These are phyloP conservation scores for Populus tomentosa DNA, from an alignment of 441 rosid genomes.

Conservation along the genomic window DNA sequence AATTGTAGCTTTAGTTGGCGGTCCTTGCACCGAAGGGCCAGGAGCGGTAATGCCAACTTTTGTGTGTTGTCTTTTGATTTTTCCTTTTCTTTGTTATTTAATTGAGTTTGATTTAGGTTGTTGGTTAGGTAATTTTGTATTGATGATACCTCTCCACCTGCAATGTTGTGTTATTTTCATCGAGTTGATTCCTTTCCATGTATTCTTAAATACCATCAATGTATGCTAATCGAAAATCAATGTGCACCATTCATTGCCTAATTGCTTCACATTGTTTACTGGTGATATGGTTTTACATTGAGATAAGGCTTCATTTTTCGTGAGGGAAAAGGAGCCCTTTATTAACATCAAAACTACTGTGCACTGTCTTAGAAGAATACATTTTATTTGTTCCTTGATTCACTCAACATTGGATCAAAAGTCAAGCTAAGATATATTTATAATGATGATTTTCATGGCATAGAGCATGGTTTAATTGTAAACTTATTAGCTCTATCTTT, in stretches of 20 bases:
- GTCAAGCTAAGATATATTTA: background rate
- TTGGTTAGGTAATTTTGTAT: background rate
- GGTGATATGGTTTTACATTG: background rate
- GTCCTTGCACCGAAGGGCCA: constrained; percentile 99
- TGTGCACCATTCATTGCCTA: background rate
- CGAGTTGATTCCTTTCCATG: background rate
- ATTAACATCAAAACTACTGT: background rate
- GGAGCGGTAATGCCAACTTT: constrained; percentile 61
- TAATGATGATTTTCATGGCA: background rate
- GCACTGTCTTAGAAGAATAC: background rate
- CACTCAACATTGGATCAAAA: background rate
- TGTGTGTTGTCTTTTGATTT: too few species aligned
- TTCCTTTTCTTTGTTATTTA: background rate
- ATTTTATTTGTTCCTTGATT: background rate
- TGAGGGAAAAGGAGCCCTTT: background rate
- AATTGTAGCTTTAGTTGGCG: constrained; percentile 90
- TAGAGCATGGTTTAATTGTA: background rate
- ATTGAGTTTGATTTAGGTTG: background rate
- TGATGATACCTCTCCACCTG: background rate
- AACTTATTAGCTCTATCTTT: background rate
- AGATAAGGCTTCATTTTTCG: background rate
- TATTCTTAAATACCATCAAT: background rate
- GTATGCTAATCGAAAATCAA: background rate
- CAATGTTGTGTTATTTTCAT: background rate
- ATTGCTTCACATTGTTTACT: background rate